phyloP scores from a whole-genome alignment of 225 moss, liverwort and hornwort species.

The Polytrichum commune region DNA sequence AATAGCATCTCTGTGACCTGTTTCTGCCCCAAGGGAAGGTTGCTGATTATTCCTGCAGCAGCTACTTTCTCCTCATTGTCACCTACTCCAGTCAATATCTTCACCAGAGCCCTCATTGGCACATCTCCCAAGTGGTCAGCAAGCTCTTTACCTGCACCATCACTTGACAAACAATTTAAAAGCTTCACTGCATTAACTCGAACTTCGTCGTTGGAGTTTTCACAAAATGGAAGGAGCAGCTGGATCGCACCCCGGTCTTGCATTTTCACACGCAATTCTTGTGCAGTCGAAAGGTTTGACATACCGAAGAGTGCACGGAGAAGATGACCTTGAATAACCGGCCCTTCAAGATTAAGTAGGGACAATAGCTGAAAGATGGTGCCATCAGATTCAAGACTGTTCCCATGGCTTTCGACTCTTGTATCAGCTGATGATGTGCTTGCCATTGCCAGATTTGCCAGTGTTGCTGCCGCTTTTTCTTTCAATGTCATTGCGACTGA shows the following conservation, averaged over 20 bases:
- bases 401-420: slow-evolving; percentile 54
- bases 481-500: slow-evolving; percentile 90
- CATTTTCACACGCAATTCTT: slow-evolving; percentile 63
- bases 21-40: slow-evolving; percentile 57
- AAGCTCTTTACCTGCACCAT: slow-evolving; percentile 77
- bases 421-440: slow-evolving; percentile 56
- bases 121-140: slow-evolving; percentile 66
- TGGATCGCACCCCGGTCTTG: slow-evolving; percentile 83
- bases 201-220: slow-evolving; percentile 54
- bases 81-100: slow-evolving; percentile 43
- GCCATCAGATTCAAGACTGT: slow-evolving; percentile 83
- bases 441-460: slow-evolving; percentile 83
- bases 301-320: slow-evolving; percentile 89
- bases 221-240: slow-evolving; percentile 85
- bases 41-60: slow-evolving; percentile 74
- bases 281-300: slow-evolving; percentile 57
- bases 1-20: slow-evolving; percentile 65
- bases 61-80: slow-evolving; percentile 82
- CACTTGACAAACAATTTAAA: slow-evolving; percentile 77
- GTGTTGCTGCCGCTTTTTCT: slow-evolving; percentile 82
- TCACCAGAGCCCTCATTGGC: slow-evolving; percentile 67
- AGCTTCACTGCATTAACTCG: slow-evolving; percentile 79
- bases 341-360: slow-evolving; percentile 78
- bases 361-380: slow-evolving; percentile 83
- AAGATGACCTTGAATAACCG: slow-evolving; percentile 76